Base-by-base conservation (phyloP, 208 protist species). In the Trypanosoma melophagium region DNA sequence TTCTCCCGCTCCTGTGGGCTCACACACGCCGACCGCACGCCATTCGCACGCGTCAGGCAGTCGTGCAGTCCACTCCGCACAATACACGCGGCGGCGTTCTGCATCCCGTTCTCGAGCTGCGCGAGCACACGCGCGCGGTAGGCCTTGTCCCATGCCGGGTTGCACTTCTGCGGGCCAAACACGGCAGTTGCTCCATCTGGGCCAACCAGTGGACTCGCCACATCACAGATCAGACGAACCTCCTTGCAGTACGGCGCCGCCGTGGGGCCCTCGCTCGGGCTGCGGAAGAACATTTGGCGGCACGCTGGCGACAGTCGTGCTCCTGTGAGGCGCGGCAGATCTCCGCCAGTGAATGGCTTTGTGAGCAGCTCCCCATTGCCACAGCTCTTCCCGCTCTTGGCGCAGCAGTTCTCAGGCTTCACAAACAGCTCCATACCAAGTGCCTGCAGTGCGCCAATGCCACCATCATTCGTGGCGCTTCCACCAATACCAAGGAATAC, bases 401-500 rank as follows among this genome's bases (percentile, higher is more conserved):
- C 5, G 28, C 28, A 7, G 10, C 45, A 60, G 8, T 60, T 55
- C 3, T 66, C 57, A 16, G 61, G 21, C n/a, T 14, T 14, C 22
- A 86, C 69, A 50, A 76, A 84, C 14, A 94, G 60, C 14, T 87
- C 60, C 7, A 92, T 65, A 16, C 89, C 89, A 2, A 95, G 76
- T 1, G 82, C 86, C 72, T 93, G 87, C 54, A 95, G 71, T 0
- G 85, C 85, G 12, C 89, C 87, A 13, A 95, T 69, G 0, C 86
- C 89, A 14, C 86, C 89, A 38, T 95, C 89, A 77, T 93, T 95
- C 2, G 89, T 95, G 17, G 84, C 72, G 60, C 87, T 93, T 21
- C 89, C 89, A 50, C 89, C 89, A 56, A 93, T 90, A 0, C 89
- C 89, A 2, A 95, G 24, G 42, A 82, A 84, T 8, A 93, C 63